phyloP scores from a whole-genome alignment of 306 rosid genomes.

The Acacia confusa region DNA sequence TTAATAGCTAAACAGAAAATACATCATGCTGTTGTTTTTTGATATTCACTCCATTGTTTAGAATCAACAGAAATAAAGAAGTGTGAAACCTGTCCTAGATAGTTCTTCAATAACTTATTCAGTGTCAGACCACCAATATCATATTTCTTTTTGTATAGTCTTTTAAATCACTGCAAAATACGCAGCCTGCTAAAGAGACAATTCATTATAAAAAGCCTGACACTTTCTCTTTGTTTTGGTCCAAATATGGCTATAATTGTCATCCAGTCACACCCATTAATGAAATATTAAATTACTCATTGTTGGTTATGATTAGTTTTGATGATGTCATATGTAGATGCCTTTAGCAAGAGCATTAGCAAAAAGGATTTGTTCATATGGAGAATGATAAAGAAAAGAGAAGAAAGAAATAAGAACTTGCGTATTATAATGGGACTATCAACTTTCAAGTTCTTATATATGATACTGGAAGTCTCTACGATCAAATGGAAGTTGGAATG shows the following conservation, averaged over 20 bases:
- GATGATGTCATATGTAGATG: too few species aligned
- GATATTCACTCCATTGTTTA: background rate
- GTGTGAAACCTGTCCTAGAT: background rate
- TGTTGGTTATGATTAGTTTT: too few species aligned
- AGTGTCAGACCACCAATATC: slow-evolving; percentile 11
- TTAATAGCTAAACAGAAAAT: too few species aligned
- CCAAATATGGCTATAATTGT: background rate
- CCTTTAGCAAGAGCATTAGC: too few species aligned
- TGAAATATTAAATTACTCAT: background rate
- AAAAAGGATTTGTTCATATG: too few species aligned
- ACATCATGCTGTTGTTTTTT: slow-evolving; percentile 4
- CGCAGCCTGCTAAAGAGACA: background rate
- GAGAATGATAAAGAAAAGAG: too few species aligned
- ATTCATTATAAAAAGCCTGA: background rate
- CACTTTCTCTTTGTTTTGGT: background rate
- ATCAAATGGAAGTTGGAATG: too few species aligned
- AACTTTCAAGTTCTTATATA: too few species aligned
- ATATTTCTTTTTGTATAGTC: slow-evolving; percentile 8
- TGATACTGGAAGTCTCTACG: too few species aligned
- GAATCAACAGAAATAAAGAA: slow-evolving; percentile 11
- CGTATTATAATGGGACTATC: too few species aligned
- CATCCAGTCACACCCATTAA: background rate
- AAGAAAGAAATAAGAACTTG: too few species aligned
- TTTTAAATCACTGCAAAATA: background rate
- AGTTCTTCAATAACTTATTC: slow-evolving; percentile 24